Percentiles rank a stretch among this genome's conserved stretches.
These are phyloP conservation scores for Phytophthora chlamydospora DNA, from an alignment of 352 stramenopile species.

Conservation along the genomic window DNA sequence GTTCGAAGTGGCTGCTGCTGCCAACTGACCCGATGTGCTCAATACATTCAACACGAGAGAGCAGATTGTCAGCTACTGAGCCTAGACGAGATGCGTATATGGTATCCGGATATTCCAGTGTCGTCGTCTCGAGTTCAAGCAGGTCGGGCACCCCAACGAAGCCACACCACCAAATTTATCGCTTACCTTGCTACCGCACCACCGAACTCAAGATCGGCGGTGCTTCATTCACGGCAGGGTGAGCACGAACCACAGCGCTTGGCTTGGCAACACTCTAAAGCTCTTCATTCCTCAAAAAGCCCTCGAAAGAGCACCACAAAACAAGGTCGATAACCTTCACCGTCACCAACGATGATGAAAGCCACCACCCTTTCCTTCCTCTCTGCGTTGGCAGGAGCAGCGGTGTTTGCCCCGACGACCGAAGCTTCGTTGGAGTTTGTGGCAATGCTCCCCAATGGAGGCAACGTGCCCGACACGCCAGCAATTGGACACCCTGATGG, in stretches of 20 bases:
- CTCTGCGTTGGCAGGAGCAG: background rate
- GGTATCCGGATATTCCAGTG: background rate
- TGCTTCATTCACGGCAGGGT: background rate
- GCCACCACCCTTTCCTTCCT: slow-evolving; percentile 10
- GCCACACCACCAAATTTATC: slow-evolving; percentile 2
- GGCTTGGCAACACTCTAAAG: background rate
- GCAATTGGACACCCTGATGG: slow-evolving; percentile 22
- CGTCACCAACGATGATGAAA: slow-evolving; percentile 1
- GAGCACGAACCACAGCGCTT: background rate
- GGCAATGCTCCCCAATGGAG: slow-evolving; percentile 17
- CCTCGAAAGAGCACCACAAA: background rate
- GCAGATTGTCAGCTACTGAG: background rate
- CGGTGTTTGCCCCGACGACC: background rate
- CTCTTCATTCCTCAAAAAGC: slow-evolving; percentile 14
- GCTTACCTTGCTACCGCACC: background rate
- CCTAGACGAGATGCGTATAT: background rate
- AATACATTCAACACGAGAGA: background rate
- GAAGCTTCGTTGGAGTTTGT: slow-evolving; percentile 21
- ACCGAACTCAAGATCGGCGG: slow-evolving; percentile 5
- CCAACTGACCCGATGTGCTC: no score
- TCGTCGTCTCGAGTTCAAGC: background rate
- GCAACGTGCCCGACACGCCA: slow-evolving; percentile 15
- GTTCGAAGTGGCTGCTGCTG: no score
- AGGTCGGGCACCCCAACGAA: background rate
- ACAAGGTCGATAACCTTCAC: background rate